These are phyloP conservation scores for Monascus purpureus DNA, from an alignment of 495 filamentous ascomycete genomes.

Conservation along the genomic window DNA sequence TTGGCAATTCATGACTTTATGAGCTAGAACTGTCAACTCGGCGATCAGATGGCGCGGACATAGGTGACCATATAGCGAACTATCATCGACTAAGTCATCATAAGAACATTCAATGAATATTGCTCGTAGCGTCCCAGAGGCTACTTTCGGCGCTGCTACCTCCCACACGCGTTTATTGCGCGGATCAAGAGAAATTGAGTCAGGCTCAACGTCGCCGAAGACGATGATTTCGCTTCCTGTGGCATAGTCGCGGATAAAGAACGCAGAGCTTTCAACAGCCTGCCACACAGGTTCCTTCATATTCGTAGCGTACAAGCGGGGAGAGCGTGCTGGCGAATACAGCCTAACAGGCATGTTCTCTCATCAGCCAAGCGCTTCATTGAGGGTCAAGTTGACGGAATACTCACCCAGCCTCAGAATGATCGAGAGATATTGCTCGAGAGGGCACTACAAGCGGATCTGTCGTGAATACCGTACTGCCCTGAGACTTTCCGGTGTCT, in stretches of 20 bases:
- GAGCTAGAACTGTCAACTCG: slow-evolving; percentile 61
- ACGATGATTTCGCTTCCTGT: slow-evolving; percentile 69
- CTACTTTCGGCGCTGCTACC: slow-evolving; percentile 73
- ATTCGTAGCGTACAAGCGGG: slow-evolving; percentile 9
- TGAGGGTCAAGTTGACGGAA: neutral
- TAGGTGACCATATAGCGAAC: slow-evolving; percentile 75
- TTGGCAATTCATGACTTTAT: slow-evolving; percentile 35
- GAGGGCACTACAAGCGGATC: slow-evolving; percentile 17
- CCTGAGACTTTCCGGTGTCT: slow-evolving; percentile 38
- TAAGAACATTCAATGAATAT: slow-evolving; percentile 96
- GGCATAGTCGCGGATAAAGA: slow-evolving; percentile 65
- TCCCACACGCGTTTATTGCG: slow-evolving; percentile 69
- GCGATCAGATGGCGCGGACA: slow-evolving; percentile 64
- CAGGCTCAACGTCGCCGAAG: slow-evolving; percentile 92
- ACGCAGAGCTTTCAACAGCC: slow-evolving; percentile 70
- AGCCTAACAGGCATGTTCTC: slow-evolving; percentile 5
- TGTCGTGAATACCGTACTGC: slow-evolving; percentile 27
- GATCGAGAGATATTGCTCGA: slow-evolving; percentile 18
- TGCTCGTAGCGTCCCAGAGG: slow-evolving; percentile 48
- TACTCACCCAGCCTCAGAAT: slow-evolving; percentile 18
- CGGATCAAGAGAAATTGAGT: slow-evolving; percentile 67
- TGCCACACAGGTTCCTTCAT: slow-evolving; percentile 18
- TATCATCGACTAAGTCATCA: slow-evolving; percentile 58
- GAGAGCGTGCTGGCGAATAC: slow-evolving; percentile 19
- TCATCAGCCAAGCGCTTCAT: neutral